Evolutionary conservation across 441 rosid species (phyloP).

Genomic region (Erodium trifolium): DNA sequence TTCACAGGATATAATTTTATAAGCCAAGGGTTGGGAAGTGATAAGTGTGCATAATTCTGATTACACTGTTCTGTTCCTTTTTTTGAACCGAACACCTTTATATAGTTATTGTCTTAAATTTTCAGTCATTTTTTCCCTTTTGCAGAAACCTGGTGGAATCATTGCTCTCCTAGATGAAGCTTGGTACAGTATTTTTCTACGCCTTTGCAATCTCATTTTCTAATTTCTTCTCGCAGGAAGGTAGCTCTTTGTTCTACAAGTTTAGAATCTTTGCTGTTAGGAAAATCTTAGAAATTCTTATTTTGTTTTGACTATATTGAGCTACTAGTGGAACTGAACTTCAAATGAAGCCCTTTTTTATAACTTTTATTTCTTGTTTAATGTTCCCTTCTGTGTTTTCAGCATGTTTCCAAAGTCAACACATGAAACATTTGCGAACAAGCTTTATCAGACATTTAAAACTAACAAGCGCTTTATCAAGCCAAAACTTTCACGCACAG

Average conservation of each 20-base stretch:
- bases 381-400: slow-evolving; percentile 19
- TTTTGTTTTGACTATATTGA: not conserved
- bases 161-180: slow-evolving; percentile 76
- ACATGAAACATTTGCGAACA: slow-evolving; percentile 61
- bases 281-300: not conserved
- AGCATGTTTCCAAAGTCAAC: slow-evolving; percentile 75
- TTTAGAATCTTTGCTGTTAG: not conserved
- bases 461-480: slow-evolving; percentile 55
- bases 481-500: slow-evolving; percentile 58
- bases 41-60: not conserved
- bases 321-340: slow-evolving; percentile 1
- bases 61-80: not conserved
- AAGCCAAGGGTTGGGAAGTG: not conserved
- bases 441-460: slow-evolving; percentile 62
- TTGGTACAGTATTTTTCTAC: slow-evolving; percentile 35
- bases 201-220: slow-evolving; percentile 5
- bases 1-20: not conserved
- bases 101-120: not conserved
- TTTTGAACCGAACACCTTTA: not conserved
- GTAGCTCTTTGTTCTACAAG: not conserved
- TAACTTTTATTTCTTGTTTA: not conserved
- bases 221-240: not conserved
- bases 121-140: slow-evolving; percentile 11
- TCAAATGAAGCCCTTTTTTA: not conserved
- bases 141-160: slow-evolving; percentile 72